Base-by-base conservation (phyloP, 495 filamentous ascomycete genomes). In the Lentithecium fluviatile region DNA sequence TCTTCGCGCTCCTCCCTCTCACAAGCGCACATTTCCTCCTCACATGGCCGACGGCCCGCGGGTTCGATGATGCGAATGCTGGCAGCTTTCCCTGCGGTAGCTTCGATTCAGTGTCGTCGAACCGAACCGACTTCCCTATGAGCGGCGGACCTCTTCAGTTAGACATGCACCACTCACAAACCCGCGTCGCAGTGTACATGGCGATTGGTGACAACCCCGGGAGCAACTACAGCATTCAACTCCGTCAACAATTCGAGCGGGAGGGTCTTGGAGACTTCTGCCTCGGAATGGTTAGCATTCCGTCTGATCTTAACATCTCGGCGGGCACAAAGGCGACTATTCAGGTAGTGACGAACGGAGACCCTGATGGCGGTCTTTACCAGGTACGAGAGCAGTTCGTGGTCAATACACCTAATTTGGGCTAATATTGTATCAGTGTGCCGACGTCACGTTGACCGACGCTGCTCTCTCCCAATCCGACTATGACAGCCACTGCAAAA, bases 291-390 rank as follows among this genome's bases (percentile, higher is more conserved):
- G 52, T 81, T 20, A 45, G 0, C 5, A 53, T 86, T 3, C 72
- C 77, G 2, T 7, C 25, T 26, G 49, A 67, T 17, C 34, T 77
- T 37, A 75, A 75, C 8, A 61, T 77, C 11, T 75, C 71, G n/a
- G 72, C 78, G 25, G 83, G 83, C 0, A 75, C 77, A 65, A 82
- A 84, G 51, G 84, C 81, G n/a, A 86, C 85, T 0, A 78, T 87
- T 47, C 84, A 86, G 73, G 83, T 87, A 52, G 74, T 83, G 20
- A 81, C 76, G 10, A 81, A 70, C 40, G 70, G 71, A 3, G 67
- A 73, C 51, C 53, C 63, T 13, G 46, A 48, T 42, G 65, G 59
- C 13, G 70, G 70, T 12, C 62, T 73, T 0, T 73, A 69, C 43
- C 61, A 70, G 56, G 70, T 72, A 40, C 36, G 56, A 47, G 0